A percentile compares a stretch with the other conserved stretches of the same genome.
phyloP scores from a whole-genome alignment of 352 stramenopile genomes.

The Aphanomyces cochlioides region DNA sequence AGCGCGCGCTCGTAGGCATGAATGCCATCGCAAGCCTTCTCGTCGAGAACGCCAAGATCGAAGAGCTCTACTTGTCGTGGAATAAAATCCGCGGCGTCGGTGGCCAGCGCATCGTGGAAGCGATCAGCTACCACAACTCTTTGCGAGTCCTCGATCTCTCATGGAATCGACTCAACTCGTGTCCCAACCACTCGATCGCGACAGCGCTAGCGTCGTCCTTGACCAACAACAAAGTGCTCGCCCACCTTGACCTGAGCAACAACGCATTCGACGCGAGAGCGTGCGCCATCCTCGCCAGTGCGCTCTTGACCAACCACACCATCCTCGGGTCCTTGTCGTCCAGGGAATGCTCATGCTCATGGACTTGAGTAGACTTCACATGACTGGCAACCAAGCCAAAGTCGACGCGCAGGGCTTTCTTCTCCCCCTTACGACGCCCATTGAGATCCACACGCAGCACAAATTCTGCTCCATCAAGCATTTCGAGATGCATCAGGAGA shows the following conservation, averaged over 20 bases:
- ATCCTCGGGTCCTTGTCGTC: conserved; percentile 40
- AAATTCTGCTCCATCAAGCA: conserved; percentile 72
- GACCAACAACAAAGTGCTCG: conserved; percentile 72
- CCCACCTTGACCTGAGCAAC: conserved; percentile 67
- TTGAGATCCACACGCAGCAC: conserved; percentile 59
- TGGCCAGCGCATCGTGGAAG: conserved; percentile 66
- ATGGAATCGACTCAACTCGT: conserved; percentile 69
- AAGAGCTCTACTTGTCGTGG: conserved; percentile 73
- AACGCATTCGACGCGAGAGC: conserved; percentile 63
- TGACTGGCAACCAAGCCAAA: conserved; percentile 66
- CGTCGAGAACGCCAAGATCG: conserved; percentile 68
- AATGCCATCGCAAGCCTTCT: conserved; percentile 63
- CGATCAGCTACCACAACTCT: conserved; percentile 68
- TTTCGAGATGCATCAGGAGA: conserved; percentile 65
- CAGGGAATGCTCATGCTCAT: not conserved
- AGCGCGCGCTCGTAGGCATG: conserved; percentile 33
- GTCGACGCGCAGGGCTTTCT: conserved; percentile 69
- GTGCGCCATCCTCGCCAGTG: conserved; percentile 52
- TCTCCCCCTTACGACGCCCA: conserved; percentile 41
- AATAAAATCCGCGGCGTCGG: conserved; percentile 68
- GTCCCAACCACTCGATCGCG: conserved; percentile 42
- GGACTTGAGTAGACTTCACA: conserved; percentile 40
- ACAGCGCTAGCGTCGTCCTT: conserved; percentile 55
- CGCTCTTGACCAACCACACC: conserved; percentile 68
- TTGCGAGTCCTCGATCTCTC: conserved; percentile 68